These are phyloP conservation scores for Diaporthe amygdali DNA, from an alignment of 2,329 filamentous ascomycete genomes.

Conservation along the genomic window DNA sequence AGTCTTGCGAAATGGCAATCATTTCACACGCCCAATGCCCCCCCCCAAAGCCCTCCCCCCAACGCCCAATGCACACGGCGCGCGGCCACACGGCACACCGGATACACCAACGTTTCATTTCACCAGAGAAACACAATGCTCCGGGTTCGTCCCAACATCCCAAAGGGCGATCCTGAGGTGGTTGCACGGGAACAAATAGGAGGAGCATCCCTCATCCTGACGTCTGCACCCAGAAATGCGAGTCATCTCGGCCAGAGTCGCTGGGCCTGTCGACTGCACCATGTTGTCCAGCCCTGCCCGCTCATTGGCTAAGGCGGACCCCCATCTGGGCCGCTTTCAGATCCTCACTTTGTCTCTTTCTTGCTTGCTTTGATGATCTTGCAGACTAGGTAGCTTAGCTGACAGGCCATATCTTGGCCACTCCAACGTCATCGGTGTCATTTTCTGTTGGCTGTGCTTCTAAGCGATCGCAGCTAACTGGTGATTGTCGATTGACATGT, in stretches of 20 bases:
- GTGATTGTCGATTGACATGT: not conserved
- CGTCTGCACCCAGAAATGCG: not conserved
- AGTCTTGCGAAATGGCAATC: not conserved
- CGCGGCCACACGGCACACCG: not conserved
- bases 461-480: not conserved
- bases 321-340: not conserved
- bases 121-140: not conserved
- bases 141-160: not conserved
- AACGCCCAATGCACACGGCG: not conserved
- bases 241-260: not conserved
- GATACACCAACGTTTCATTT: conserved; percentile 6
- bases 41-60: not conserved
- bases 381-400: not conserved
- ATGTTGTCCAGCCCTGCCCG: not conserved
- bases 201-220: not conserved
- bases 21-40: not conserved
- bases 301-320: not conserved
- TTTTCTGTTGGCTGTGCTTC: not conserved
- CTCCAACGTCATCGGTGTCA: not conserved
- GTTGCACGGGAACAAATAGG: not conserved
- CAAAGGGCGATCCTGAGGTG: not conserved
- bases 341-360: not conserved
- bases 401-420: not conserved
- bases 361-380: not conserved
- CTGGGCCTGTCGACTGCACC: conserved; percentile 3